These are phyloP conservation scores for Suhomyces vadensis DNA, from an alignment of 805 yeast genomes.

Conservation along the genomic window DNA sequence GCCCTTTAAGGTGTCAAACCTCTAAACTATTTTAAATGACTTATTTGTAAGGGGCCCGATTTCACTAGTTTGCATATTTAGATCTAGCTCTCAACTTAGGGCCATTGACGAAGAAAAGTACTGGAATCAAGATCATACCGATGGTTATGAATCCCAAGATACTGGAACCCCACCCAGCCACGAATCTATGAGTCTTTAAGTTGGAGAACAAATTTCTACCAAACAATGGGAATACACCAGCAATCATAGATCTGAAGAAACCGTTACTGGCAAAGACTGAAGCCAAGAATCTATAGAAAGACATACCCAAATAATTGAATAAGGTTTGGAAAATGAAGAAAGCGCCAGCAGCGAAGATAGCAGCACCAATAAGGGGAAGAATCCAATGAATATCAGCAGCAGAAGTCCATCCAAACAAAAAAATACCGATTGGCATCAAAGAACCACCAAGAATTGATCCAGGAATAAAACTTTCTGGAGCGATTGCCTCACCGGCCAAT, in stretches of 20 bases:
- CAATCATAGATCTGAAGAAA: constrained; percentile 51
- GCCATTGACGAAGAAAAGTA: constrained; percentile 44
- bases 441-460: constrained; percentile 23
- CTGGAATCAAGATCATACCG: constrained; percentile 49
- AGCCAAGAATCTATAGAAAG: constrained; percentile 52
- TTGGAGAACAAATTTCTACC: constrained; percentile 59
- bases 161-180: constrained; percentile 59
- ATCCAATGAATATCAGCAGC: constrained; percentile 21
- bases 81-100: constrained; percentile 48
- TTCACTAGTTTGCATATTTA: constrained; percentile 27
- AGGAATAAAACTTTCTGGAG: constrained; percentile 22
- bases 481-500: constrained; percentile 12
- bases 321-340: constrained; percentile 49
- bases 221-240: constrained; percentile 65
- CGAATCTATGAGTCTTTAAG: constrained; percentile 47
- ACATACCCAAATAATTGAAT: constrained; percentile 49
- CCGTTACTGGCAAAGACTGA: constrained; percentile 62
- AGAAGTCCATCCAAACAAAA: constrained; percentile 24
- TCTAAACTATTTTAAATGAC: too few relatives aligned
- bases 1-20: too few relatives aligned
- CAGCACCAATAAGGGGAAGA: constrained; percentile 23
- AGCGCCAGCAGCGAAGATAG: constrained; percentile 23
- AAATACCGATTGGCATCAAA: constrained; percentile 23
- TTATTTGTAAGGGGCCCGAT: too few relatives aligned
- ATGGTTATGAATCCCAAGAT: constrained; percentile 49